These are phyloP conservation scores for Cyberlindnera japonica DNA, from an alignment of 805 yeast species.

Conservation along the genomic window DNA sequence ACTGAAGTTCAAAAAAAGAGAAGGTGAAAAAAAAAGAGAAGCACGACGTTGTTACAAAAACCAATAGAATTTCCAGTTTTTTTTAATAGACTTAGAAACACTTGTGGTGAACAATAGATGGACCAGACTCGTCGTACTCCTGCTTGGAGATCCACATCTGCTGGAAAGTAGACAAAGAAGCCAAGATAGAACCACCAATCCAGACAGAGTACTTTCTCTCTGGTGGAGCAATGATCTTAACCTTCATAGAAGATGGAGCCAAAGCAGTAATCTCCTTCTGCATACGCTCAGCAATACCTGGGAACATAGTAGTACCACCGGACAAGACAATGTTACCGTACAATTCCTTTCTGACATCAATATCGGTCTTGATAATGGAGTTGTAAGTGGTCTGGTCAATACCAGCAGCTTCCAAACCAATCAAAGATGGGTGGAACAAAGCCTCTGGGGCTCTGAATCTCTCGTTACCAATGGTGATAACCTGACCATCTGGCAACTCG, in stretches of 20 bases:
- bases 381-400: constrained; percentile 85
- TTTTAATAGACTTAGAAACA: constrained; percentile 36
- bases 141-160: constrained; percentile 99
- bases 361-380: constrained; percentile 94
- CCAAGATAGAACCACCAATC: constrained; percentile 99
- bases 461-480: constrained; percentile 98
- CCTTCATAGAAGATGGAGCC: constrained; percentile 99
- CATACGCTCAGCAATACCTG: constrained; percentile 99
- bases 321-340: constrained; percentile 99
- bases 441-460: constrained; percentile 99
- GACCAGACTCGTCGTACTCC: constrained; percentile 99
- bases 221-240: constrained; percentile 98
- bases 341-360: constrained; percentile 97
- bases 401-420: constrained; percentile 94
- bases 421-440: constrained; percentile 95
- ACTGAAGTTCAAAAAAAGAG: background rate
- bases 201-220: constrained; percentile 99
- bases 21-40: constrained; percentile 1
- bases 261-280: constrained; percentile 99
- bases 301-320: constrained; percentile 99
- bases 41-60: background rate
- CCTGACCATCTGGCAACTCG: constrained; percentile 99
- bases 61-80: background rate
- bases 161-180: constrained; percentile 98
- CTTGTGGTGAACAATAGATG: constrained; percentile 80